These are phyloP conservation scores for Candida ipomoeae DNA, from an alignment of 805 yeast species.

Conservation along the genomic window DNA sequence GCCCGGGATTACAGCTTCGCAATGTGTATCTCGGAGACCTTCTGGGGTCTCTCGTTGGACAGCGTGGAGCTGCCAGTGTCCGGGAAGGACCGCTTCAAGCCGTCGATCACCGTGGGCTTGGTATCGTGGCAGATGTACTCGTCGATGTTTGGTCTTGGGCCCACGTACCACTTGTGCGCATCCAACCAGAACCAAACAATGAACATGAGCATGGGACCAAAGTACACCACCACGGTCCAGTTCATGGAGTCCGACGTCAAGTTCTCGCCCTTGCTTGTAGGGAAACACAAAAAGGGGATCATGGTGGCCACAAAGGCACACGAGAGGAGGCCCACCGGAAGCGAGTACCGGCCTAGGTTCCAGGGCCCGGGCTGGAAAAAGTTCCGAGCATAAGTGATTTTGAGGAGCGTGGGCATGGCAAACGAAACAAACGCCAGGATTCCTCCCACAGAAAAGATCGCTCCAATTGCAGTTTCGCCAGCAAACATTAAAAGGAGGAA, in stretches of 20 bases:
- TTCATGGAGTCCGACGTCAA: conserved; percentile 48
- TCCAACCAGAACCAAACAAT: conserved; percentile 46
- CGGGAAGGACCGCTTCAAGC: background rate
- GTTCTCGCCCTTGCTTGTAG: conserved; percentile 33
- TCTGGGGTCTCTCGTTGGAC: background rate
- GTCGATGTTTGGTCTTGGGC: conserved; percentile 50
- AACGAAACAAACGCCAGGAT: conserved; percentile 66
- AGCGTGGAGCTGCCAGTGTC: background rate
- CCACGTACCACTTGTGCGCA: conserved; percentile 58
- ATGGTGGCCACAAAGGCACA: conserved; percentile 48
- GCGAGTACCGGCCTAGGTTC: conserved; percentile 52
- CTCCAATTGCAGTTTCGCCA: conserved; percentile 62
- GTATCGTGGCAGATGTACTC: conserved; percentile 12
- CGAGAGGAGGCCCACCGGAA: conserved; percentile 47
- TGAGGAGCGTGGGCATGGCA: conserved; percentile 57
- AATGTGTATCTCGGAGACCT: background rate
- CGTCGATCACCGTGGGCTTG: background rate
- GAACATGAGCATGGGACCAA: conserved; percentile 55
- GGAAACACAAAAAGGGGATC: conserved; percentile 62
- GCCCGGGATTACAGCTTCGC: no score
- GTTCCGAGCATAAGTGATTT: conserved; percentile 50
- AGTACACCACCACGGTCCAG: conserved; percentile 55
- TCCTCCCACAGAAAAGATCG: conserved; percentile 71
- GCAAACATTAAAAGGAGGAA: conserved; percentile 56
- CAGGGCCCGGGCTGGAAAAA: conserved; percentile 63